Percentiles rank a stretch among this genome's conserved stretches.
Conservation (phyloP, 2,329 filamentous ascomycete species). For the Akanthomyces dipterigenus region DNA sequence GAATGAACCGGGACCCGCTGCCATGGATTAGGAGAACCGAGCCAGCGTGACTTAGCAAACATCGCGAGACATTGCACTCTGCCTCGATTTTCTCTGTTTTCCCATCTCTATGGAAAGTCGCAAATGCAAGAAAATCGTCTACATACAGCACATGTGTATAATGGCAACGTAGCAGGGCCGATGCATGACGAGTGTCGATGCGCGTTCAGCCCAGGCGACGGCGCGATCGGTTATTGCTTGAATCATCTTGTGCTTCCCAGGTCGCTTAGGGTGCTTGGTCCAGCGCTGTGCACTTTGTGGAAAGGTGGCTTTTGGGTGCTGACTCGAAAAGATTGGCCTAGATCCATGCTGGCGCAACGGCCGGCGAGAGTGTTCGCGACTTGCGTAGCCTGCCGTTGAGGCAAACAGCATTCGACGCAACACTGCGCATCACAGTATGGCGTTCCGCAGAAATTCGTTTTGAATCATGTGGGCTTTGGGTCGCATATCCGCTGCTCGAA, state of each 20-base stretch:
- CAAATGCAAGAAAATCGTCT: neutral
- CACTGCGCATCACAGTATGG: neutral
- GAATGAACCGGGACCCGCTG: neutral
- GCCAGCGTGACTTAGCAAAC: neutral
- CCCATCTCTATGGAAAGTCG: no score
- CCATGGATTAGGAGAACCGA: neutral
- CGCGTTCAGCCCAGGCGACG: no score
- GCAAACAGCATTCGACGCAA: neutral
- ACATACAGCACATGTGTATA: neutral
- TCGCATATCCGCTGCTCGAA: neutral
- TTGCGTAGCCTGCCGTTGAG: neutral
- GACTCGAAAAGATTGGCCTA: no score
- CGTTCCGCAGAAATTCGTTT: neutral
- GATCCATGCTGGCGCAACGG: no score
- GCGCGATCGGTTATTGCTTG: no score
- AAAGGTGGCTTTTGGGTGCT: no score
- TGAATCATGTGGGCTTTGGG: neutral
- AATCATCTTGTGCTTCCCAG: no score
- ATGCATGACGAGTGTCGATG: neutral
- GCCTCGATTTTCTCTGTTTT: neutral
- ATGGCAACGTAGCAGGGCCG: neutral
- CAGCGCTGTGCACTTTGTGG: no score
- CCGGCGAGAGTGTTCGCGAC: no score
- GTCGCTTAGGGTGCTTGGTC: no score
- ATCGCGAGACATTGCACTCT: neutral